Base-by-base conservation (phyloP, 768 basidiomycete species). In the Macrolepiota fuliginosa region DNA sequence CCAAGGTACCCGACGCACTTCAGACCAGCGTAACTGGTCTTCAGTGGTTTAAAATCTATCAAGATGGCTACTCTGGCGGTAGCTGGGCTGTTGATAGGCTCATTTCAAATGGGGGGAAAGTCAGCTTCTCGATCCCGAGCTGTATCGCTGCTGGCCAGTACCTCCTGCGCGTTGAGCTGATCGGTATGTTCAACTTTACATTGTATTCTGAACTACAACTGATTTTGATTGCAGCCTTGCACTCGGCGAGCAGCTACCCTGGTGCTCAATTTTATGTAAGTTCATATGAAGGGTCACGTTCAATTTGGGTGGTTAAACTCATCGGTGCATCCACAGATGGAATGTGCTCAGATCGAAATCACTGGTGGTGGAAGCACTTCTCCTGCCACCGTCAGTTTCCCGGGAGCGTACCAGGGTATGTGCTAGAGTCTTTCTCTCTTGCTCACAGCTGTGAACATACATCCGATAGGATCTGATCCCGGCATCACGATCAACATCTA, bases 181-280 rank as follows among this genome's bases (percentile, higher is more conserved):
- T 84, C 62, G 83, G 80, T 82, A 65, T n/a, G 42, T 45, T 45
- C 7, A n/a, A 45, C 17, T 3, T 15, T 24, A 72, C 62, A 4
- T 3, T 32, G 3, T 35, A 45, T 13, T 27, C 1, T 24, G 29
- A 4, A 6, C 22, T n/a, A 17, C 24, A 4, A 40, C 12, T 39
- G 15, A 15, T 12, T 13, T 11, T 62, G 40, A 39, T 24, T 17
- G 11, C 54, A 82, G 81, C 80, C 52, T 71, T 83, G 37, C 82
- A 80, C 63, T 79, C 69, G 17, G 81, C 80, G 0, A 58, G 64
- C 5, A 73, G 65, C 22, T 84, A 83, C 67, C 83, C 82, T 29
- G 84, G 84, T 40, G 84, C 85, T 22, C 83, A 85, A 61, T 74
- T 86, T 73, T 86, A 84, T 64, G 83, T 80, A 59, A 56, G 75